phyloP scores from a whole-genome alignment of 371 early-diverging fungal genomes.

The Conidiobolus incongruus region DNA sequence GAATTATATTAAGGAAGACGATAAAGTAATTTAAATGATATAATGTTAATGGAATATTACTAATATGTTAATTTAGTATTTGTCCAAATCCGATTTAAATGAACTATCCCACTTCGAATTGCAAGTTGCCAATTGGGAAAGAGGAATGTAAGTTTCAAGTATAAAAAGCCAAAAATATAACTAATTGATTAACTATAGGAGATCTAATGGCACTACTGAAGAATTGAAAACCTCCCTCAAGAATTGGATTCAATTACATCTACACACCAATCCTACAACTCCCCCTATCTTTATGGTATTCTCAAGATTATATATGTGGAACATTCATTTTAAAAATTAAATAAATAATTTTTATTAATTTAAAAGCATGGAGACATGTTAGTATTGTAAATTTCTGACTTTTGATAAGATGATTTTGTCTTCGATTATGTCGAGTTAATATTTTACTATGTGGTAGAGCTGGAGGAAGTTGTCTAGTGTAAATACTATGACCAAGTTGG shows the following conservation, averaged over 20 bases:
- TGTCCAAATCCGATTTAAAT: slow-evolving; percentile 21
- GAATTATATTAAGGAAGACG: slow-evolving; percentile 23
- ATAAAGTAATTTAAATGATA: slow-evolving; percentile 13
- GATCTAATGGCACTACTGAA: slow-evolving; percentile 16
- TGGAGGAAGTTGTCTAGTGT: too few relatives aligned
- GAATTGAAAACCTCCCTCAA: slow-evolving; percentile 23
- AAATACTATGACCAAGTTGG: too few relatives aligned
- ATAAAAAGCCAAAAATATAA: background rate
- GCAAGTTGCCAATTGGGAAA: slow-evolving; percentile 28
- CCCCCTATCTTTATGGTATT: slow-evolving; percentile 26
- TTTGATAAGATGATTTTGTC: too few relatives aligned
- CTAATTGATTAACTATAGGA: slow-evolving; percentile 13
- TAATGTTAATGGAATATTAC: background rate
- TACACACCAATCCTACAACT: slow-evolving; percentile 13
- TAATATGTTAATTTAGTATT: slow-evolving; percentile 10
- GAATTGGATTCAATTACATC: slow-evolving; percentile 22
- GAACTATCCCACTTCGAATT: slow-evolving; percentile 15
- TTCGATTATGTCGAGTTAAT: too few relatives aligned
- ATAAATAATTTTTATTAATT: too few relatives aligned
- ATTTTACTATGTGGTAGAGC: too few relatives aligned
- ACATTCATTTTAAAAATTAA: too few relatives aligned
- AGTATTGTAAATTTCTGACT: too few relatives aligned
- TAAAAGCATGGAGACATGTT: too few relatives aligned
- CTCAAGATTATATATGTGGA: too few relatives aligned
- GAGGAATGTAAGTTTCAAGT: slow-evolving; percentile 24